These are phyloP conservation scores for Hypoxylon fragiforme DNA, from an alignment of 495 filamentous ascomycete species.

Conservation along the genomic window DNA sequence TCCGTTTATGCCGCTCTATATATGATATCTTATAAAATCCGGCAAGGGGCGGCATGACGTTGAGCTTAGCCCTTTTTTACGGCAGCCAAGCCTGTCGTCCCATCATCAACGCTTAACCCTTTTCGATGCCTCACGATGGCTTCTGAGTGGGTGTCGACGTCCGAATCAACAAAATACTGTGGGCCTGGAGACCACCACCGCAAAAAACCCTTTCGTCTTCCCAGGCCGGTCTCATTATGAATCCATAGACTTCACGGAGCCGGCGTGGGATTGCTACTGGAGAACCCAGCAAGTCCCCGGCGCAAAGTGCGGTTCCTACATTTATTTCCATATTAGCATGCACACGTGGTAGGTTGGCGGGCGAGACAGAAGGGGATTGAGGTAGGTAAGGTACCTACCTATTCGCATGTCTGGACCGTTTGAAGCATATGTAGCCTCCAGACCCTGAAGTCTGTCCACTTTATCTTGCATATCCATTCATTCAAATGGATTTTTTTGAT, in stretches of 20 bases:
- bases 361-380: constrained; percentile 10
- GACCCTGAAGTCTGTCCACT: constrained; percentile 31
- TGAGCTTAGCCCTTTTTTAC: constrained; percentile 21
- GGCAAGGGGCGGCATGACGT: constrained; percentile 31
- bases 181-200: constrained; percentile 7
- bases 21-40: constrained; percentile 24
- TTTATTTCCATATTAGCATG: constrained; percentile 29
- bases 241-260: constrained; percentile 3
- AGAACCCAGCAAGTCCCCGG: constrained; percentile 10
- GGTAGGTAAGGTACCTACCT: constrained; percentile 15
- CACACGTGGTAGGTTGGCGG: constrained; percentile 29
- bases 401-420: constrained; percentile 20
- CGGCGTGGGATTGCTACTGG: constrained; percentile 14
- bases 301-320: constrained; percentile 29
- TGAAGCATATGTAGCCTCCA: constrained; percentile 25
- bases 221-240: constrained; percentile 10
- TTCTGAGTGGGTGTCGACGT: constrained; percentile 18
- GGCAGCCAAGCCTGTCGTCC: constrained; percentile 27
- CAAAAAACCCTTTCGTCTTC: constrained; percentile 3
- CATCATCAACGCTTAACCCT: constrained; percentile 29
- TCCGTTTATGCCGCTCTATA: constrained; percentile 23
- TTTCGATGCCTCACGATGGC: constrained; percentile 25
- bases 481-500: neutral
- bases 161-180: constrained; percentile 9
- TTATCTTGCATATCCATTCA: constrained; percentile 15